Evolutionary conservation across 768 basidiomycete species (phyloP).

Genomic region (Trametes coccinea): DNA sequence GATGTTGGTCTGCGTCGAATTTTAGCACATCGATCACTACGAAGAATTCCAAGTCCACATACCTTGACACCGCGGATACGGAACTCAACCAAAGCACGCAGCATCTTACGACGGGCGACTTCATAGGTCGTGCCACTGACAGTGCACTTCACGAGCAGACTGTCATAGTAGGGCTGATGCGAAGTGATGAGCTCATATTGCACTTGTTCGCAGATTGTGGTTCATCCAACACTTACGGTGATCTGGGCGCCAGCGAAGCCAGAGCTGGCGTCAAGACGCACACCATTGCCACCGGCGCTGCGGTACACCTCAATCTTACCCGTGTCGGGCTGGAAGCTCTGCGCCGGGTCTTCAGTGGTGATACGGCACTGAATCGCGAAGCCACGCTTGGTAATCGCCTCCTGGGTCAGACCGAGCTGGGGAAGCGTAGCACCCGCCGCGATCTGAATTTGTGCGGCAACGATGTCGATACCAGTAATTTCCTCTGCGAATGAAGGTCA

Average conservation of each 20-base stretch:
- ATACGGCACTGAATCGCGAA: conserved; percentile 98
- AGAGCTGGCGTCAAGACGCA: conserved; percentile 93
- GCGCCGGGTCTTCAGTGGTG: conserved; percentile 95
- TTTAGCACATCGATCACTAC: not conserved
- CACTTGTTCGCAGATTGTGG: not conserved
- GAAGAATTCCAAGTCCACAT: not conserved
- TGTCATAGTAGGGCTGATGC: conserved; percentile 92
- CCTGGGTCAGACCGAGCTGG: conserved; percentile 93
- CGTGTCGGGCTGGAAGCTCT: conserved; percentile 94
- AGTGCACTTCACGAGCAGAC: conserved; percentile 92
- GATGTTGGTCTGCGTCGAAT: conserved; percentile 81
- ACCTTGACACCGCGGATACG: conserved; percentile 99
- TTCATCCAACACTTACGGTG: conserved; percentile 57
- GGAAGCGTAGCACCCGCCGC: conserved; percentile 97
- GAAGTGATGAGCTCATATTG: not conserved
- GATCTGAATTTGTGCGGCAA: conserved; percentile 99
- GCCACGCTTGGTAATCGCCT: conserved; percentile 92
- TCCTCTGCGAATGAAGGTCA: conserved; percentile 65
- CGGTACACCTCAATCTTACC: conserved; percentile 99
- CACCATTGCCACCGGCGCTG: conserved; percentile 97
- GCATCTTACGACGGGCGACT: conserved; percentile 98
- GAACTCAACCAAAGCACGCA: conserved; percentile 99
- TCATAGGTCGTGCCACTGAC: conserved; percentile 98
- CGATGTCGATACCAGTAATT: conserved; percentile 98
- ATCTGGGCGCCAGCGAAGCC: conserved; percentile 99